Base-by-base conservation (phyloP, 805 yeast genomes). In the Cyberlindnera galapagoensis region DNA sequence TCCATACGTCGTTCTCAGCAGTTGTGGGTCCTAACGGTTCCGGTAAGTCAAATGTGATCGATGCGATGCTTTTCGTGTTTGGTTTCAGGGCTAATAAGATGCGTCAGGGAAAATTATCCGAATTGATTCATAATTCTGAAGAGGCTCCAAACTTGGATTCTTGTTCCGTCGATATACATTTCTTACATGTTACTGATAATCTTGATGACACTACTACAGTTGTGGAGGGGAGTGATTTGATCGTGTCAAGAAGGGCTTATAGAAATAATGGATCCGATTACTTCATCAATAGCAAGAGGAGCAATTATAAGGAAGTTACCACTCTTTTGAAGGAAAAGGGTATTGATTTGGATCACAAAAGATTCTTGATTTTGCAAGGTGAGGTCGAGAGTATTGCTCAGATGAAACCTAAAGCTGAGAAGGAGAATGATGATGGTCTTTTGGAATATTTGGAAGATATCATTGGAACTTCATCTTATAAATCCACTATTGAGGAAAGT, bases 1-100 rank as follows among this genome's bases (percentile, higher is more conserved):
- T 92, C 57, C 82, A 92, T 48, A 61, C 88, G 22, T 85, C 94
- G 5, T 94, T 92, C 51, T 84, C 95, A 9, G 97, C 99, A 0
- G 94, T 92, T 9, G 97, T 92, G 10, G 99, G 99, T 0, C 98
- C 98, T 5, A 92, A 92, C 56, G 99, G 99, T 7, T 82, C 95
- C 9, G 99, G 99, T 3, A 92, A 92, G 59, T 88, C 97, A 11
- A 92, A 94, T 52, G 97, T 92, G 43, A 92, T 92, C 56, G 98
- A 94, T 56, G 86, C 97, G 5, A 76, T 92, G 68, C 69, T 94
- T 21, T 92, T 92, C 57, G 98, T 94, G 2, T 92, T 92, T 63
- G 99, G 99, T 0, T 92, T 92, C 60, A 67, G 97, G 37, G 97
- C 98, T 1, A 76, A 77, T 53, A 92, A 94, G 55, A 87, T 92